Base-by-base conservation (phyloP, 805 yeast species). In the Starmerella ratchasimensis region DNA sequence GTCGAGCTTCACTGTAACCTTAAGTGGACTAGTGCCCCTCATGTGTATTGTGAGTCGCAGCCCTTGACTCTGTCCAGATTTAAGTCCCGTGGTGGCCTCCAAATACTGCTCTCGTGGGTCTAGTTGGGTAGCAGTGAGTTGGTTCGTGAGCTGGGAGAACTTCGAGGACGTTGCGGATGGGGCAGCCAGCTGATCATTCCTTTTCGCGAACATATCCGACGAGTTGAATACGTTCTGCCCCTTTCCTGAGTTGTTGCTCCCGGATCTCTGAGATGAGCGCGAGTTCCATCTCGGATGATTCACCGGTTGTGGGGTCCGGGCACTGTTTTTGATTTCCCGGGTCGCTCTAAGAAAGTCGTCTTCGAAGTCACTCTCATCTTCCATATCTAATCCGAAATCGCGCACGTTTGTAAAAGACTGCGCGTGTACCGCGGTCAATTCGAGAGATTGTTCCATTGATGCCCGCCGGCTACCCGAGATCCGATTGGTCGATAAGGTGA, bases 291-390 rank as follows among this genome's bases (percentile, higher is more conserved):
- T 8, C 4, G 34, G 17, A 10, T 31, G 16, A 14, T 25, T 25
- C 4, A 5, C 17, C 5, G 15, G 25, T 8, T 9, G 6, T 6
- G 4, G 6, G 23, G 24, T 14, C 4, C 6, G 13, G 6, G 9
- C 5, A 10, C 19, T 19, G 23, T 22, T 18, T 24, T 40, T 40
- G 28, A 40, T 40, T 25, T 40, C 44, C 41, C 50, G 43, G 13
- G 57, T 53, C 6, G 61, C 56, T 38, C 54, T 52, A 33, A 58
- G 51, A 41, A 65, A 48, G n/a, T 61, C 61, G 31, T 61, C 65
- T 36, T 59, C 68, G n/a, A 63, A 44, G 30, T 61, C 61, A 30
- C 55, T 56, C 31, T 57, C 63, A 30, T 62, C 67, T 17, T 62
- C 68, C 32, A 58, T 59, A 21, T 60, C 53, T 35, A 58, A 52